A percentile compares a stretch with the other conserved stretches of the same genome.
Conservation (phyloP, 2,329 filamentous ascomycete species). For the Botryotinia narcissicola region DNA sequence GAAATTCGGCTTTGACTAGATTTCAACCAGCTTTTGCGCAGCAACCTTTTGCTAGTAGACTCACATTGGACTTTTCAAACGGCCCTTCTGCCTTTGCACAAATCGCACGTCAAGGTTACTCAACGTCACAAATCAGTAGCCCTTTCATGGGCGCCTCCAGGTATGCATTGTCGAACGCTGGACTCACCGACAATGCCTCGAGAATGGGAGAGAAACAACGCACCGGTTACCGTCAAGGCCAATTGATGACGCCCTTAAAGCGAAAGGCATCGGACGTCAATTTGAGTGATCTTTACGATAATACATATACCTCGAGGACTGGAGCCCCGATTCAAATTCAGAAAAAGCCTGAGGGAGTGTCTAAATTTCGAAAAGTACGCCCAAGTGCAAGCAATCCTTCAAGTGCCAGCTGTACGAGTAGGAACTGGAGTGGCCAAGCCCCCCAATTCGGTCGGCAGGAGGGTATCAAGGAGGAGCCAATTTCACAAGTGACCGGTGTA, state of each 20-base stretch:
- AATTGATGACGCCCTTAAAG: background rate
- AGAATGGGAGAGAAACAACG: background rate
- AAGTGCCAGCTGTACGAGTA: background rate
- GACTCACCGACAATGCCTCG: background rate
- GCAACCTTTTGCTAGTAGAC: background rate
- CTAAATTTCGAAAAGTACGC: background rate
- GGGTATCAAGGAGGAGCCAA: background rate
- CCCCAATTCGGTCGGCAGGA: background rate
- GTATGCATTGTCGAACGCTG: background rate
- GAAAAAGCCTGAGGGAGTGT: too few relatives aligned
- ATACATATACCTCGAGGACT: background rate
- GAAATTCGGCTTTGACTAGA: background rate
- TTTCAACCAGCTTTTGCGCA: background rate
- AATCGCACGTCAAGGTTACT: background rate
- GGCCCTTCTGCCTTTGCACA: background rate
- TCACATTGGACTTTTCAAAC: background rate
- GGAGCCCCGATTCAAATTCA: background rate
- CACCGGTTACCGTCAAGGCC: background rate
- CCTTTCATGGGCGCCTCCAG: background rate
- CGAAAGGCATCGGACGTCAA: background rate
- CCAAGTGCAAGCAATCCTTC: background rate
- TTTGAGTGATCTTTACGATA: background rate
- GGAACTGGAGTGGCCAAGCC: background rate
- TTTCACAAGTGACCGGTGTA: background rate
- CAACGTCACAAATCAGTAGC: background rate